Evolutionary conservation across 371 early-diverging fungal genomes (phyloP), one percentile per base, ranked within the genome.

Genomic region (Mucor velutinosus): DNA sequence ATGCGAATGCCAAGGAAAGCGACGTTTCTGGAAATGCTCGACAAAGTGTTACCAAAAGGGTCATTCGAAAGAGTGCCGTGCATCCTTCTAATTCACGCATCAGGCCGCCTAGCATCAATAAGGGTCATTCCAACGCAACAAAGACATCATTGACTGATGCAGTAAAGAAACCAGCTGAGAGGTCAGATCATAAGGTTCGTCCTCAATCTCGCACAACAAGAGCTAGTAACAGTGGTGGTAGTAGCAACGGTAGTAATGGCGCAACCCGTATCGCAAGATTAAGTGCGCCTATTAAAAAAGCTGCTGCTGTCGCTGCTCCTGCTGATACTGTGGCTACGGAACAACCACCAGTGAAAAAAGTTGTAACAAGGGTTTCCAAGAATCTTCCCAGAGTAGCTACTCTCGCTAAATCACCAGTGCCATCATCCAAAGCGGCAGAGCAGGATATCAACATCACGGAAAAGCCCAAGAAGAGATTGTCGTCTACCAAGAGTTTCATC

Each of bases 401-500:
- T 23, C 23, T 37, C 7, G 17, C 58, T 27, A 56, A 57, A 53
- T 27, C 53, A 15, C 53, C 51, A n/a, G 56, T 43, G 41, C 7
- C 30, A 12, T 11, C 41, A 15, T 14, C 49, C 25, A 62, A 62
- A 17, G 14, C 29, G 8, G 14, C 29, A 10, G 57, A 51, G 23
- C 37, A 58, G 30, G 60, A 62, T 2, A 60, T 32, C 7, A 41
- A 33, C 11, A 15, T 49, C 19, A n/a, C n/a, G 7, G 62, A 35
- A 17, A 66, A 66, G 29, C 27, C 62, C 15, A 69, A 60, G 30
- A 66, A 66, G 60, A 62, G 59, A 53, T 35, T 17, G 11, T 60
- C 55, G 5, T 62, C 71, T 17, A 62, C 66, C 23, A 60, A 59
- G 23, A 59, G 30, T 23, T 71, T 71, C 41, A 71, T 71, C 21